A percentile compares a stretch with the other conserved stretches of the same genome.
phyloP scores from a whole-genome alignment of 148 eudicot species.

The Agrostemma githago region DNA sequence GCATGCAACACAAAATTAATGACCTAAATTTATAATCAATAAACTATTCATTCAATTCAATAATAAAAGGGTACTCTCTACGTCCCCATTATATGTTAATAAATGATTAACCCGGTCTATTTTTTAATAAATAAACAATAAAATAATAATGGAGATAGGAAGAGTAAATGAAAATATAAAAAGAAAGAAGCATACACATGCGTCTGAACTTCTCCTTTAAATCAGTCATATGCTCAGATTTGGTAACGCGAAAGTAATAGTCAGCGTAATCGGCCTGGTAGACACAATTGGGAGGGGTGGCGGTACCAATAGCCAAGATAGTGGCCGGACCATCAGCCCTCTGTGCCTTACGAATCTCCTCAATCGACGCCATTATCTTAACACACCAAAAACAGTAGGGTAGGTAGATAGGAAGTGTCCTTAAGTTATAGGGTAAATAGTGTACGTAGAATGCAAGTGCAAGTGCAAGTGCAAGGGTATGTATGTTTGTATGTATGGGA shows the following conservation, averaged over 20 bases:
- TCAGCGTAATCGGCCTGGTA: conserved; percentile 28
- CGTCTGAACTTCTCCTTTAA: conserved; percentile 31
- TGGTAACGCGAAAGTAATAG: conserved; percentile 26
- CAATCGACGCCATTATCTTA: conserved; percentile 8
- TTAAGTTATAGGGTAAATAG: neutral
- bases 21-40: too few species aligned
- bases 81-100: too few species aligned
- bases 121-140: too few species aligned
- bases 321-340: conserved; percentile 28
- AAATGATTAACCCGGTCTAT: too few species aligned
- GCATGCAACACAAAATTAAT: too few species aligned
- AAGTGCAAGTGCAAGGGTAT: neutral
- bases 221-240: conserved; percentile 29
- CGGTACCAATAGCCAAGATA: conserved; percentile 22
- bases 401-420: neutral
- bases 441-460: neutral
- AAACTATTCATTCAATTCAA: too few species aligned
- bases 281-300: conserved; percentile 24
- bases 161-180: neutral
- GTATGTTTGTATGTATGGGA: too few species aligned
- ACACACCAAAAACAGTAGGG: neutral
- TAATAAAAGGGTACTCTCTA: too few species aligned
- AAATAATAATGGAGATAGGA: too few species aligned
- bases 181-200: conserved; percentile 27
- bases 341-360: conserved; percentile 30